Evolutionary conservation across 129 eudicot genomes (phyloP).

Genomic region (sunflower (Helianthus annuus)): HanXRQr2.0-SUNRISE NC_035436.2:190726571-190727070

Average conservation of each 20-base stretch:
- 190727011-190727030: slow-evolving; percentile 42
- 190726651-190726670: background rate
- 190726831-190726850: slow-evolving; percentile 60
- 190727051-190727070: background rate
- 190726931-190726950: slow-evolving; percentile 57
- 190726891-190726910: slow-evolving; percentile 87
- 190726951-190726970: slow-evolving; percentile 56
- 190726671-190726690: slow-evolving; percentile 20
- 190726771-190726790: slow-evolving; percentile 57
- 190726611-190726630: background rate
- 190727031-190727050: background rate
- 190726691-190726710: slow-evolving; percentile 69
- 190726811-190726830: slow-evolving; percentile 69
- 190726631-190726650: background rate
- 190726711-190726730: slow-evolving; percentile 52
- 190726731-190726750: slow-evolving; percentile 64
- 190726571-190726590: slow-evolving; percentile 20
- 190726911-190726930: slow-evolving; percentile 65
- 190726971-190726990: slow-evolving; percentile 65
- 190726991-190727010: slow-evolving; percentile 74
- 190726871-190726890: slow-evolving; percentile 50
- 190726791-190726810: slow-evolving; percentile 77
- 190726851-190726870: slow-evolving; percentile 74
- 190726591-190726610: slow-evolving; percentile 22
- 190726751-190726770: slow-evolving; percentile 63